These are phyloP conservation scores for Arabidopsis arenosa DNA, from an alignment of 345 rosid species.

Conservation along the genomic window DNA sequence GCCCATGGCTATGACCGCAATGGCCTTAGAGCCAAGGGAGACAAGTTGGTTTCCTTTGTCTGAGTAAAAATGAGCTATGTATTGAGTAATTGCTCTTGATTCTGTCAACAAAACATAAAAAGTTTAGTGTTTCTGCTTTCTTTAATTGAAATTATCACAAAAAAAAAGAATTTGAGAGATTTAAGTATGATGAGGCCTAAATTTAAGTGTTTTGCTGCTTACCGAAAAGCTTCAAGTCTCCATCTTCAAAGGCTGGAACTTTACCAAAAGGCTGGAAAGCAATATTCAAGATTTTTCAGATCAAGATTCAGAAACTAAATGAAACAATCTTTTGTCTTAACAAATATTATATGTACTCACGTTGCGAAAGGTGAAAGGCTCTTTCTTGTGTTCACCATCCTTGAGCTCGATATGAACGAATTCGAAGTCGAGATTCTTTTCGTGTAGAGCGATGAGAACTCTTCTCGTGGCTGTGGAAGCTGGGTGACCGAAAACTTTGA, in stretches of 20 bases:
- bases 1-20: conserved; percentile 31
- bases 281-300: conserved; percentile 24
- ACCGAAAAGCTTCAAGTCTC: conserved; percentile 67
- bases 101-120: conserved; percentile 17
- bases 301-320: neutral
- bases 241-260: conserved; percentile 75
- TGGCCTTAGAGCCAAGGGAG: conserved; percentile 32
- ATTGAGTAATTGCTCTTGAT: conserved; percentile 51
- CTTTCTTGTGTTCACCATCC: conserved; percentile 44
- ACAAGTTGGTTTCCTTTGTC: conserved; percentile 47
- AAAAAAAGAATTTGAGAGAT: neutral
- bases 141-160: neutral
- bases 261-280: conserved; percentile 77
- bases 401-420: conserved; percentile 42
- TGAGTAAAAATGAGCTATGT: conserved; percentile 41
- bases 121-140: conserved; percentile 2
- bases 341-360: conserved; percentile 34
- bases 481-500: conserved; percentile 46
- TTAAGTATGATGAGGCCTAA: too few relatives aligned
- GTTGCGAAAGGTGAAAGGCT: conserved; percentile 44
- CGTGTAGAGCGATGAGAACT: conserved; percentile 47
- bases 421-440: conserved; percentile 48
- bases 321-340: neutral
- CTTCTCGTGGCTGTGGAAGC: conserved; percentile 48
- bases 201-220: too few relatives aligned